Percentiles rank a stretch among this genome's conserved stretches.
These are phyloP conservation scores for Drechslerella stenobrocha DNA, from an alignment of 2,329 filamentous ascomycete genomes.

Conservation along the genomic window DNA sequence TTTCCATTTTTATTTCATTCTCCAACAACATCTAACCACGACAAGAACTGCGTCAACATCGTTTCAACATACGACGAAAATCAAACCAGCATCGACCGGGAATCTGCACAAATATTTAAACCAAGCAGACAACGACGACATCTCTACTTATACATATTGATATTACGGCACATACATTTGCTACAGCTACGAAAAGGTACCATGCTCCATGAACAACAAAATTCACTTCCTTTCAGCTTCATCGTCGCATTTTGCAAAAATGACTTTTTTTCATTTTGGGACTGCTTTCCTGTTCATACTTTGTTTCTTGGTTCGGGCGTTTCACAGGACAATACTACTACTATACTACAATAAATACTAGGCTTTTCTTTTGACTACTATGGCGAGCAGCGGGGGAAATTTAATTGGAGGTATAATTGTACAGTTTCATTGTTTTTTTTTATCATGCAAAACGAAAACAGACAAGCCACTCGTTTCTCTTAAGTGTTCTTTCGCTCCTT, in stretches of 20 bases:
- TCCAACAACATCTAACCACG: not conserved
- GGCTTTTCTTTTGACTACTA: not conserved
- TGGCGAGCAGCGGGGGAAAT: conserved; percentile 39
- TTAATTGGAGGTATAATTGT: conserved; percentile 54
- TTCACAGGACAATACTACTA: conserved; percentile 38
- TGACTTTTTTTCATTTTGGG: conserved; percentile 52
- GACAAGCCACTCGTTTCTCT: conserved; percentile 19
- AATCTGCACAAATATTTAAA: not conserved
- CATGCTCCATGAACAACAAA: conserved; percentile 26
- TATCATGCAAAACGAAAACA: conserved; percentile 53
- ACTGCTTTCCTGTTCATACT: conserved; percentile 7
- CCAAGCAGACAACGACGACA: not conserved
- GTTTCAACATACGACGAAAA: not conserved
- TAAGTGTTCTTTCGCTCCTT: conserved; percentile 7
- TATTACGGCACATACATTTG: conserved; percentile 20
- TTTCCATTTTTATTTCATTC: not conserved
- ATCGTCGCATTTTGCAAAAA: conserved; percentile 51
- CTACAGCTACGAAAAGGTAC: conserved; percentile 11
- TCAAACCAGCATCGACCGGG: not conserved
- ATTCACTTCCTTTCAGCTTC: conserved; percentile 24
- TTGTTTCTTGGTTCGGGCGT: conserved; percentile 27
- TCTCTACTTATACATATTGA: conserved; percentile 6
- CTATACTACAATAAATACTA: conserved; percentile 51
- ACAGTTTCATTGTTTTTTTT: conserved; percentile 57
- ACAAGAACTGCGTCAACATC: not conserved